Conservation (phyloP, 768 basidiomycete species). For the Russula ochroleuca region DNA sequence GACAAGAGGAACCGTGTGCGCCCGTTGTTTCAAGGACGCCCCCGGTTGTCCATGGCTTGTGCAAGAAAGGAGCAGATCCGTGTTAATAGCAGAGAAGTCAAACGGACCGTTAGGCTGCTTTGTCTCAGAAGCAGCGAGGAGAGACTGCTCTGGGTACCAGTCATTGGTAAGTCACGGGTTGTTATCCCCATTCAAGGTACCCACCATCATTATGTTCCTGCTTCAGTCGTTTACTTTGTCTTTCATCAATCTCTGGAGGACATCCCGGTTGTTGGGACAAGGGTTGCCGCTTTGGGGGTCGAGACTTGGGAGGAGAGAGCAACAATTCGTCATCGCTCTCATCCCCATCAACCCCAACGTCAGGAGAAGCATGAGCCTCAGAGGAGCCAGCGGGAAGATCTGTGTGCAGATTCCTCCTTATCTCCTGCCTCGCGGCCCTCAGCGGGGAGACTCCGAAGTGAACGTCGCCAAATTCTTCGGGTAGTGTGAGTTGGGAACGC, state of each 20-base stretch:
- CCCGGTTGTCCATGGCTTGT: neutral
- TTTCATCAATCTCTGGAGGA: neutral
- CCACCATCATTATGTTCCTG: conserved; percentile 10
- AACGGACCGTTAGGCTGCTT: conserved; percentile 23
- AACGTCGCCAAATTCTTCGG: conserved; percentile 15
- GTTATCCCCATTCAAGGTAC: neutral
- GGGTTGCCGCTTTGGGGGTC: conserved; percentile 10
- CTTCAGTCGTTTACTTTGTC: conserved; percentile 15
- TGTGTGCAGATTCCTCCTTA: conserved; percentile 7
- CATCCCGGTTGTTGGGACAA: conserved; percentile 1
- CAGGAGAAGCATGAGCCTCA: neutral
- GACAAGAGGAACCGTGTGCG: conserved; percentile 20
- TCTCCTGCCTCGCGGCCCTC: conserved; percentile 22
- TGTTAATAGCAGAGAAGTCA: conserved; percentile 21
- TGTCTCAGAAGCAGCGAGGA: neutral
- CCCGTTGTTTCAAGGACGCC: conserved; percentile 17
- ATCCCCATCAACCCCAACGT: neutral
- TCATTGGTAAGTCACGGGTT: neutral
- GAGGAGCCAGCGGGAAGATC: neutral
- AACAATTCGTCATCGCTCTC: conserved; percentile 12
- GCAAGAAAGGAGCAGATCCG: neutral
- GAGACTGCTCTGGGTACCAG: conserved; percentile 4
- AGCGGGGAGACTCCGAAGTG: conserved; percentile 22
- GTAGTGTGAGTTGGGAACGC: conserved; percentile 23
- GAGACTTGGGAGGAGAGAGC: conserved; percentile 14